A percentile compares a stretch with the other conserved stretches of the same genome.
Conservation (phyloP, 2,329 filamentous ascomycete genomes). For the Trichophyton equinum region DNA sequence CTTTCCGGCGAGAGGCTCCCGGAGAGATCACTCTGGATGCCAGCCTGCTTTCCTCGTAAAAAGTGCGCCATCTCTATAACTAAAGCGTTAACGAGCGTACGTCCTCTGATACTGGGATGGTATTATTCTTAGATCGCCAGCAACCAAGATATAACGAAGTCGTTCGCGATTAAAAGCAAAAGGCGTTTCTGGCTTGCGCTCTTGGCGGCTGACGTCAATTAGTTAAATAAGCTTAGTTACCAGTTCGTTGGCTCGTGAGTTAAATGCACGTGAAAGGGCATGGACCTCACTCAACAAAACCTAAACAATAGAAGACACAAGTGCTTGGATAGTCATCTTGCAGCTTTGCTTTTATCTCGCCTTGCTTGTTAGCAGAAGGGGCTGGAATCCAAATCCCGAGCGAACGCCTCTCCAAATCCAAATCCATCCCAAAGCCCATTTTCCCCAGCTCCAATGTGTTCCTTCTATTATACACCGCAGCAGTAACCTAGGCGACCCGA, state of each 20-base stretch:
- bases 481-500: background rate
- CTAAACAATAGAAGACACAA: background rate
- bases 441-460: background rate
- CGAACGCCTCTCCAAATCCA: background rate
- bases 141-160: background rate
- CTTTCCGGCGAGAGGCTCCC: slow-evolving; percentile 63
- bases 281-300: background rate
- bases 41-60: slow-evolving; percentile 81
- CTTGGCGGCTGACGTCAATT: background rate
- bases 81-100: background rate
- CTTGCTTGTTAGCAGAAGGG: background rate
- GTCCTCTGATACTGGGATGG: background rate
- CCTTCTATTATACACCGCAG: background rate
- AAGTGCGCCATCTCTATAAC: slow-evolving; percentile 60
- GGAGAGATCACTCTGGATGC: slow-evolving; percentile 83
- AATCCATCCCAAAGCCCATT: background rate
- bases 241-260: background rate
- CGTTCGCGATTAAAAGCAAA: background rate
- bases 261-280: background rate
- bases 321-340: background rate
- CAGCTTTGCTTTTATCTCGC: background rate
- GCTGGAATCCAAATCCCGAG: background rate
- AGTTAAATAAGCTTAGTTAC: background rate
- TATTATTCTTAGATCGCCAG: background rate
- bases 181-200: background rate